These are phyloP conservation scores for Colletotrichum somersetense DNA, from an alignment of 2,329 filamentous ascomycete species.

Conservation along the genomic window DNA sequence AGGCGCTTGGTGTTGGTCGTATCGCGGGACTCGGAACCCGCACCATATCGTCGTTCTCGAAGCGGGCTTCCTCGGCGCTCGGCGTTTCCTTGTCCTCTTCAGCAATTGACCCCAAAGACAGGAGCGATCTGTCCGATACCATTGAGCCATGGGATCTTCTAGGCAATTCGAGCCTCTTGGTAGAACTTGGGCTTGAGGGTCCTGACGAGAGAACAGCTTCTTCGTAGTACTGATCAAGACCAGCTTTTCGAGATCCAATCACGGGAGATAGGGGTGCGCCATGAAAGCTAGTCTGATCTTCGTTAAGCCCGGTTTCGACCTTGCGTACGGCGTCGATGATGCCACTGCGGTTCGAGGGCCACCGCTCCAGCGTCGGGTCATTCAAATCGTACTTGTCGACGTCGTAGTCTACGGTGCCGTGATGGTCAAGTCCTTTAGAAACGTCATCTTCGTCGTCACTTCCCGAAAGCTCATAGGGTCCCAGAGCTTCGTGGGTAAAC, in stretches of 20 bases:
- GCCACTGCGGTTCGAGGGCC: constrained; percentile 59
- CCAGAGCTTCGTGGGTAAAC: constrained; percentile 62
- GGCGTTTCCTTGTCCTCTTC: constrained; percentile 49
- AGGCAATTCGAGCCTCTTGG: constrained; percentile 48
- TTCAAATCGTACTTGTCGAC: constrained; percentile 54
- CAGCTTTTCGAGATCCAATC: constrained; percentile 50
- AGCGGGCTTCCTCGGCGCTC: constrained; percentile 35
- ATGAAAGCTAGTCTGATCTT: constrained; percentile 54
- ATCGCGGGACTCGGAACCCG: constrained; percentile 49
- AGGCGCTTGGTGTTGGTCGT: constrained; percentile 43
- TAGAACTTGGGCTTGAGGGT: constrained; percentile 51
- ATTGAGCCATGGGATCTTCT: constrained; percentile 46
- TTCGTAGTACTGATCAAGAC: constrained; percentile 52
- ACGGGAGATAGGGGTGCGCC: constrained; percentile 54
- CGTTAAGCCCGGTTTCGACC: constrained; percentile 59
- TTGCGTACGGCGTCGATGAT: constrained; percentile 61
- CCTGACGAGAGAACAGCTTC: constrained; percentile 53
- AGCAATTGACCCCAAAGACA: constrained; percentile 61
- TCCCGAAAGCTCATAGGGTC: constrained; percentile 54
- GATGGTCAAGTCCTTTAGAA: constrained; percentile 15
- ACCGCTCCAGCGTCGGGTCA: constrained; percentile 63
- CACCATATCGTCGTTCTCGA: constrained; percentile 34
- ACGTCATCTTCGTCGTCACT: constrained; percentile 48
- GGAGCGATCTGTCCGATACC: constrained; percentile 52
- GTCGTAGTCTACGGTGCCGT: constrained; percentile 43